Percentiles rank a stretch among this genome's conserved stretches.
Evolutionary conservation across 345 rosid genomes (phyloP).

Genomic region (Rhodomyrtus tomentosa): DNA sequence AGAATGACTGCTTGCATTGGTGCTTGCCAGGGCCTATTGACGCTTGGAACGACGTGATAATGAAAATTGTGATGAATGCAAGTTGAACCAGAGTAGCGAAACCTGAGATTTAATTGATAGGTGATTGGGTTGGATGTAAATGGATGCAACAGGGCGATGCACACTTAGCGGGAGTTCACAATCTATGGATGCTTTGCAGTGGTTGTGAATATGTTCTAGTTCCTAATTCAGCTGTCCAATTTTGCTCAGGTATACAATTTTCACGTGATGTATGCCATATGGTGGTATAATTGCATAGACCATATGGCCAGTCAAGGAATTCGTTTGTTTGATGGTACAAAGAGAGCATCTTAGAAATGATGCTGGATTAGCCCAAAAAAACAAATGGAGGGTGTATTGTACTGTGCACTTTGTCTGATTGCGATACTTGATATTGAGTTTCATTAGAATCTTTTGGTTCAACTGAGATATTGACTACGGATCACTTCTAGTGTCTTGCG

Average conservation of each 20-base stretch:
- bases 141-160: neutral
- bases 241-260: neutral
- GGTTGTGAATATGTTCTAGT: neutral
- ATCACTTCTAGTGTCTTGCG: no score
- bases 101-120: neutral
- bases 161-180: neutral
- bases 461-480: neutral
- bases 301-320: neutral
- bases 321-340: neutral
- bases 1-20: constrained; percentile 94
- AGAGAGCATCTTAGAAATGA: neutral
- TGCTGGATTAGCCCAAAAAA: neutral
- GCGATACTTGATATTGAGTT: neutral
- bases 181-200: neutral
- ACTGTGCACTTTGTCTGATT: neutral
- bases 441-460: neutral
- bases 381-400: neutral
- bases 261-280: no score
- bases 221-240: neutral
- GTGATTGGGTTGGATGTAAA: neutral
- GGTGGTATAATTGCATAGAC: neutral
- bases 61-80: constrained; percentile 50
- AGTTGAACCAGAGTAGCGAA: neutral
- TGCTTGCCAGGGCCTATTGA: constrained; percentile 95
- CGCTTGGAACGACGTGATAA: constrained; percentile 71